A percentile compares a stretch with the other conserved stretches of the same genome.
Evolutionary conservation across 176 grass and related monocot genomes (phyloP).

Genomic region (Melocanna baccifera): DNA sequence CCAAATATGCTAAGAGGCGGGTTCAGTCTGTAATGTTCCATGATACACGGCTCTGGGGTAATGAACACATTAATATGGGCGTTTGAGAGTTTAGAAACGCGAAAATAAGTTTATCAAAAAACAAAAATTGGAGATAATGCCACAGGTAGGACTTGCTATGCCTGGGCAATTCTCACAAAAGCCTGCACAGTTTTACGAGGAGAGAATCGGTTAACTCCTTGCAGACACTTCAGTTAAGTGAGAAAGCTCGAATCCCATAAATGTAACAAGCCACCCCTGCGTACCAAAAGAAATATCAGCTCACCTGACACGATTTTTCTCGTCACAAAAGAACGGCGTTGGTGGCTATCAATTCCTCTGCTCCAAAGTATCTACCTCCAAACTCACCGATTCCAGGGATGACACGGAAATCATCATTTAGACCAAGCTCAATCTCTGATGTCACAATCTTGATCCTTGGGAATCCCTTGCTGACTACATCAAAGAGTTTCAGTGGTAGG

Average conservation of each 20-base stretch:
- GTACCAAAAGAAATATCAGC: background rate
- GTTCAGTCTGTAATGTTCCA: no score
- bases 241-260: background rate
- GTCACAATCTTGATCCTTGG: constrained; percentile 94
- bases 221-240: background rate
- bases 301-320: constrained; percentile 51
- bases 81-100: background rate
- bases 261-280: background rate
- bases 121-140: background rate
- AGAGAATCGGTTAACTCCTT: background rate
- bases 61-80: background rate
- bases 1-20: no score
- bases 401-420: constrained; percentile 78
- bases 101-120: background rate
- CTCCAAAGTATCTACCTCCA: constrained; percentile 81
- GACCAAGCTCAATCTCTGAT: constrained; percentile 76
- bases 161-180: constrained; percentile 40
- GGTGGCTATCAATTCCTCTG: constrained; percentile 63
- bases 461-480: constrained; percentile 89
- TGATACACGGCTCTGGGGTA: no score
- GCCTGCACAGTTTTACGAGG: constrained; percentile 24
- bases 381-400: constrained; percentile 87
- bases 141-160: background rate
- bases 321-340: constrained; percentile 43
- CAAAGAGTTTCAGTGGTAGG: background rate